Evolutionary conservation across 495 filamentous ascomycete genomes (phyloP).

Genomic region (Hapsidospora chrysogenum): DNA sequence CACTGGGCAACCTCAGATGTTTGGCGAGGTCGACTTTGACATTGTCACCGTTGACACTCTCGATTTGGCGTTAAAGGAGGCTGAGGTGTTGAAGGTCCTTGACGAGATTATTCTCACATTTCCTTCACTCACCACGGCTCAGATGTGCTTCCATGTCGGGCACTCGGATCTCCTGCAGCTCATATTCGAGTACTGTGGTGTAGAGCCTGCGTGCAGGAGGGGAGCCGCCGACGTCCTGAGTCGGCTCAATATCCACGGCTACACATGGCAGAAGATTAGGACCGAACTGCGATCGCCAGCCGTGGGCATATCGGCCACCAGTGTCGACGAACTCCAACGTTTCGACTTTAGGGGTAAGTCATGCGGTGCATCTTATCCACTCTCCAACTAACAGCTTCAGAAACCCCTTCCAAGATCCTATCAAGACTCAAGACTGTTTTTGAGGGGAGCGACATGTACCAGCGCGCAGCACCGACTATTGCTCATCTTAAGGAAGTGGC

Average conservation of each 20-base stretch:
- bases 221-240: constrained; percentile 70
- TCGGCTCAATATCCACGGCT: constrained; percentile 70
- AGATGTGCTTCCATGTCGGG: constrained; percentile 85
- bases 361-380: background rate
- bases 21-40: constrained; percentile 89
- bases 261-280: constrained; percentile 71
- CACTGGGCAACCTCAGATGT: constrained; percentile 63
- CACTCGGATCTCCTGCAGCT: constrained; percentile 71
- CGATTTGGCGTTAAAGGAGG: constrained; percentile 81
- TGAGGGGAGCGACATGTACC: constrained; percentile 48
- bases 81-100: constrained; percentile 84
- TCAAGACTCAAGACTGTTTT: constrained; percentile 55
- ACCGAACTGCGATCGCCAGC: constrained; percentile 64
- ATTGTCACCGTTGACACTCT: constrained; percentile 64
- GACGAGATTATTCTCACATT: constrained; percentile 81
- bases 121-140: constrained; percentile 47
- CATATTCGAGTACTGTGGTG: constrained; percentile 77
- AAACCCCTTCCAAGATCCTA: constrained; percentile 57
- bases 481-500: constrained; percentile 63
- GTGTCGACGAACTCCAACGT: constrained; percentile 71
- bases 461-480: constrained; percentile 53
- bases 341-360: constrained; percentile 79
- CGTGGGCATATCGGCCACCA: constrained; percentile 73
- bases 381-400: constrained; percentile 17
- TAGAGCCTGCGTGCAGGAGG: constrained; percentile 48